Conservation (phyloP, 2,329 filamentous ascomycete species). For the Colletotrichum abscissum region DNA sequence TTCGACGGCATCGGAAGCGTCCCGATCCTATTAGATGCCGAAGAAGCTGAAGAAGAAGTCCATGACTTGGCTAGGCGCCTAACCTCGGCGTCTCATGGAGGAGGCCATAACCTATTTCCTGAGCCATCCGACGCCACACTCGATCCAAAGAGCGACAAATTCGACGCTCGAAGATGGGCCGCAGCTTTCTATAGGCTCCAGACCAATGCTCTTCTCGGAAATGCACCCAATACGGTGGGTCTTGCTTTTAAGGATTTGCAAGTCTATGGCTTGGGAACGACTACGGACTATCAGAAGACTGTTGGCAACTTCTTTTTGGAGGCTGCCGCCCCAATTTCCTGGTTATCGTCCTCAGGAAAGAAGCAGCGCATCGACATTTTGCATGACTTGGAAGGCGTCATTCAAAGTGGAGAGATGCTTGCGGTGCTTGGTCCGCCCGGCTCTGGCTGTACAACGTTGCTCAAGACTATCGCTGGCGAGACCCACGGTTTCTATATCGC, state of each 20-base stretch:
- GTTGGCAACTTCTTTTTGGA: constrained; percentile 51
- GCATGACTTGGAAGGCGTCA: constrained; percentile 60
- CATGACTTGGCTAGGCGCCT: constrained; percentile 43
- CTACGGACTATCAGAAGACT: constrained; percentile 55
- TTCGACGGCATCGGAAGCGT: background rate
- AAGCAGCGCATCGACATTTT: constrained; percentile 58
- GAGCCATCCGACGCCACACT: constrained; percentile 42
- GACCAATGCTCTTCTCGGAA: constrained; percentile 40
- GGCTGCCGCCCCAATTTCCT: constrained; percentile 42
- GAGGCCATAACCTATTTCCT: constrained; percentile 39
- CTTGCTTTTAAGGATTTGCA: constrained; percentile 52
- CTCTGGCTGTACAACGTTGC: constrained; percentile 72
- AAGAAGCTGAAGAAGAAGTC: constrained; percentile 34
- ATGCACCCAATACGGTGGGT: constrained; percentile 46
- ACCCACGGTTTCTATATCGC: constrained; percentile 65
- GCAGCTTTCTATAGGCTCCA: constrained; percentile 48
- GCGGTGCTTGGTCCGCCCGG: constrained; percentile 67
- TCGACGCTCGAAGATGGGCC: constrained; percentile 56
- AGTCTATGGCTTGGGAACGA: constrained; percentile 53
- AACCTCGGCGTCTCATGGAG: constrained; percentile 40
- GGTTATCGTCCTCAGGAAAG: constrained; percentile 39
- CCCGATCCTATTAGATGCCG: background rate
- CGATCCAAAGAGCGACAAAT: constrained; percentile 51
- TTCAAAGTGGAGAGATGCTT: constrained; percentile 66
- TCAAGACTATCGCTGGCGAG: constrained; percentile 74